A percentile compares a stretch with the other conserved stretches of the same genome.
Evolutionary conservation across 2,329 filamentous ascomycete genomes (phyloP).

Genomic region (Colletotrichum spinosum): DNA sequence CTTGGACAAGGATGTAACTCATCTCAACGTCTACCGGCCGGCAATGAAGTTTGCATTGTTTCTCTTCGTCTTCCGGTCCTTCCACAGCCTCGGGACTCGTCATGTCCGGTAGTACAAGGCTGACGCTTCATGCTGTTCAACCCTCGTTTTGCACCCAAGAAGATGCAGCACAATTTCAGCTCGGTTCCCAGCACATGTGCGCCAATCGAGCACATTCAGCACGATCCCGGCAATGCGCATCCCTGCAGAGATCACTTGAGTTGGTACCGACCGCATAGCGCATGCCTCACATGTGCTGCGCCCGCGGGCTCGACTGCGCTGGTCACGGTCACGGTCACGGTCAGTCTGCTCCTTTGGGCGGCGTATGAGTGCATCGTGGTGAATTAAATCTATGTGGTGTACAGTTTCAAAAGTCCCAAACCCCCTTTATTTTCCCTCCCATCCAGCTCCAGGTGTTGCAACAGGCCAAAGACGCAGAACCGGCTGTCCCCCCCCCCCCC

Average conservation of each 20-base stretch:
- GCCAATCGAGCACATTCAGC: conserved; percentile 27
- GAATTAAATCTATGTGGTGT: conserved; percentile 33
- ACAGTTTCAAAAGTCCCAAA: conserved; percentile 21
- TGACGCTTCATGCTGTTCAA: conserved; percentile 1
- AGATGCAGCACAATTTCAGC: not conserved
- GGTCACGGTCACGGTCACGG: not conserved
- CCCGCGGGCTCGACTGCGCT: not conserved
- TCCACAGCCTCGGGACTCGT: not conserved
- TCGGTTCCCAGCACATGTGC: conserved; percentile 17
- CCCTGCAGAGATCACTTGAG: conserved; percentile 32
- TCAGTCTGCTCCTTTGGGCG: not conserved
- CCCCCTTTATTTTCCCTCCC: not conserved
- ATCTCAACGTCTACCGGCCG: conserved; percentile 15
- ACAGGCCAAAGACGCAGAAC: conserved; percentile 9
- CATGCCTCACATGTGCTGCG: not conserved
- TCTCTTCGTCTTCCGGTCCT: not conserved
- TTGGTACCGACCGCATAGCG: conserved; percentile 1
- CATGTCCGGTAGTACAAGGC: conserved; percentile 1
- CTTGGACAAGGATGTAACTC: not conserved
- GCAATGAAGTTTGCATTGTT: not conserved
- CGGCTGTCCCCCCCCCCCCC: not conserved
- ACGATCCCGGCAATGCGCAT: conserved; percentile 32
- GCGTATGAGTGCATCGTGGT: not conserved
- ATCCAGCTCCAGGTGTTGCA: conserved; percentile 21
- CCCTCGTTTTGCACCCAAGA: not conserved